Conservation (phyloP, 78 protist genomes). For the Speleostelium caveatum region DNA sequence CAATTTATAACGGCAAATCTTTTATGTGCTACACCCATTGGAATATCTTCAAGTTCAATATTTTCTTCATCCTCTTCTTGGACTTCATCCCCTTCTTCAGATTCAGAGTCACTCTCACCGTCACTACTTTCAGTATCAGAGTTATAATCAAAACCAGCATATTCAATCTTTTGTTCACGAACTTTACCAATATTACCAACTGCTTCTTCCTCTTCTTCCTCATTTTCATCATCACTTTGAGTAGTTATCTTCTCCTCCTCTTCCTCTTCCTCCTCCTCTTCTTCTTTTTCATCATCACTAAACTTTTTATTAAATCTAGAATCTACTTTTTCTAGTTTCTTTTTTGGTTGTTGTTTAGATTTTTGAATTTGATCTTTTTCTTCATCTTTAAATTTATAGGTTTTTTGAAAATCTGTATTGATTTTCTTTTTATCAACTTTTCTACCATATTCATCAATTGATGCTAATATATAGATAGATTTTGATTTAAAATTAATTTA, state of each 20-base stretch:
- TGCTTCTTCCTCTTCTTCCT: slow-evolving; percentile 16
- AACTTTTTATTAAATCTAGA: slow-evolving; percentile 6
- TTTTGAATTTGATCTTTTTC: slow-evolving; percentile 28
- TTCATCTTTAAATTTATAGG: slow-evolving; percentile 19
- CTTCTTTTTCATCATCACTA: slow-evolving; percentile 1
- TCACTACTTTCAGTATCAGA: slow-evolving; percentile 69
- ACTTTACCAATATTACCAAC: neutral
- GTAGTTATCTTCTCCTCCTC: neutral
- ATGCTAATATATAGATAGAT: slow-evolving; percentile 5
- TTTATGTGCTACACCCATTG: slow-evolving; percentile 67
- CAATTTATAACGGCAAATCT: slow-evolving; percentile 82
- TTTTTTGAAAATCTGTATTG: neutral
- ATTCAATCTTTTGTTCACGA: slow-evolving; percentile 10
- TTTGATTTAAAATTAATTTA: neutral
- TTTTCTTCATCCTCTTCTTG: slow-evolving; percentile 21
- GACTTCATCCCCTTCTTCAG: slow-evolving; percentile 13
- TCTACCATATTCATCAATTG: slow-evolving; percentile 70
- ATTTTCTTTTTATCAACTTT: slow-evolving; percentile 7
- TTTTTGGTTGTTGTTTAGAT: slow-evolving; percentile 2
- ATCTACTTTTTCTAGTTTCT: neutral
- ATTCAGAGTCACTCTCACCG: slow-evolving; percentile 24
- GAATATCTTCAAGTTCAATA: slow-evolving; percentile 17
- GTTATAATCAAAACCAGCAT: slow-evolving; percentile 76
- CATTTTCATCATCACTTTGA: slow-evolving; percentile 6
- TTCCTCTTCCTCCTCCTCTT: neutral